These are phyloP conservation scores for Neurospora tetrasperma DNA, from an alignment of 495 filamentous ascomycete species.

Conservation along the genomic window DNA sequence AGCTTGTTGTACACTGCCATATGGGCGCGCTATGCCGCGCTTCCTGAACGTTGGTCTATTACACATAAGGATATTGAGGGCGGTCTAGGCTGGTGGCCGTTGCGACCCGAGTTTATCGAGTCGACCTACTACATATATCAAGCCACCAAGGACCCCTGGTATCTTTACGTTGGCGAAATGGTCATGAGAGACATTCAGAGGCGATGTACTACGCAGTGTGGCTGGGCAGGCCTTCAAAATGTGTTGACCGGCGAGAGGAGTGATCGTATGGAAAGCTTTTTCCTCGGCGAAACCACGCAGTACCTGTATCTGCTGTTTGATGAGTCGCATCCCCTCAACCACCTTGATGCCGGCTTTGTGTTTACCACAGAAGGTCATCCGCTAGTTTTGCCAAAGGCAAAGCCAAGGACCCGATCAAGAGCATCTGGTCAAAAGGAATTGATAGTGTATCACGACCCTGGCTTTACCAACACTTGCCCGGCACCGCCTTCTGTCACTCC, in stretches of 20 bases:
- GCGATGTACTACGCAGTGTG: constrained; percentile 87
- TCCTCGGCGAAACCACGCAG: constrained; percentile 89
- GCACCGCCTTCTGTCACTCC: constrained; percentile 44
- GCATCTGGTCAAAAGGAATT: constrained; percentile 11
- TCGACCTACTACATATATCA: constrained; percentile 88
- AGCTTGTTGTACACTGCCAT: constrained; percentile 84
- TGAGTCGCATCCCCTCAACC: constrained; percentile 75
- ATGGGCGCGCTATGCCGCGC: constrained; percentile 85
- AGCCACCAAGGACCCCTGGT: constrained; percentile 94
- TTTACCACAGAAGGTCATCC: constrained; percentile 97
- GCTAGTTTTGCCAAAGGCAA: constrained; percentile 61
- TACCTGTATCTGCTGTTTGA: constrained; percentile 90
- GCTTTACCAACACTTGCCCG: constrained; percentile 49
- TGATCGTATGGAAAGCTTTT: constrained; percentile 99
- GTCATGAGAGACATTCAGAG: constrained; percentile 76
- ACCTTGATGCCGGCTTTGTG: constrained; percentile 74
- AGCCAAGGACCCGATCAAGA: constrained; percentile 5
- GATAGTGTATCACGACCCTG: constrained; percentile 23
- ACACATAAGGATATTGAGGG: constrained; percentile 75
- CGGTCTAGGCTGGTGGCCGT: constrained; percentile 87
- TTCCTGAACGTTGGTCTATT: constrained; percentile 90
- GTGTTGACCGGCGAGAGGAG: constrained; percentile 79
- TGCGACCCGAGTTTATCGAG: constrained; percentile 92
- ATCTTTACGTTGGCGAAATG: constrained; percentile 93
- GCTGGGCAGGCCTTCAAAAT: constrained; percentile 92